Evolutionary conservation across 345 rosid species (phyloP).

Genomic region (Sapria himalayana): DNA sequence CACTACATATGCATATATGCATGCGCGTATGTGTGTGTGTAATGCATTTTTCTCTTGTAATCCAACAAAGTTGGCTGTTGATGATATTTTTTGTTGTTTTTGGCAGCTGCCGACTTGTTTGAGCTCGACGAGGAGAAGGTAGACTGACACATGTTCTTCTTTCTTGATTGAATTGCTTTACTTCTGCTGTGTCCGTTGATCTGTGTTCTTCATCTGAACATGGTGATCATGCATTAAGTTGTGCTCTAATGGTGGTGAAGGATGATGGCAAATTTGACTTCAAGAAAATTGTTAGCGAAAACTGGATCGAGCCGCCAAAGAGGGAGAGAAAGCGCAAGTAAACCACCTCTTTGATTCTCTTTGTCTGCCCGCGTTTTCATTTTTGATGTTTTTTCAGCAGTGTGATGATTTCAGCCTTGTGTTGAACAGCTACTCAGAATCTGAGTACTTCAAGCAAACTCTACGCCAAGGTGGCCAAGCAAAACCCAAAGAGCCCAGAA

Average conservation of each 20-base stretch:
- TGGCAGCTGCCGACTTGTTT: conserved; percentile 73
- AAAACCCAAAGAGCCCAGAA: conserved; percentile 90
- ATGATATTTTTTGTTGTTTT: too few species aligned
- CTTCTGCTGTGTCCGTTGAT: not conserved
- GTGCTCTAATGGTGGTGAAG: conserved; percentile 19
- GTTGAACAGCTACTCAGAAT: conserved; percentile 64
- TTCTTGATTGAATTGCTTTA: not conserved
- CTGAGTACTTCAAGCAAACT: conserved; percentile 91
- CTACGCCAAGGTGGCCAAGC: conserved; percentile 88
- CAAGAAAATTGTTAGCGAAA: conserved; percentile 82
- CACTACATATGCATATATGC: too few species aligned
- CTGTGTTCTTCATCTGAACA: not conserved
- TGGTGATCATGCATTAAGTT: not conserved
- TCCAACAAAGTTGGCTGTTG: too few species aligned
- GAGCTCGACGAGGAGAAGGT: conserved; percentile 91
- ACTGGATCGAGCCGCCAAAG: conserved; percentile 95
- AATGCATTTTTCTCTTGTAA: too few species aligned
- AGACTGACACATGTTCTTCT: not conserved
- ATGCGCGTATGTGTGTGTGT: too few species aligned
- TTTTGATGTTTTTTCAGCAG: not conserved
- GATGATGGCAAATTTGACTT: conserved; percentile 89
- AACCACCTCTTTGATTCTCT: conserved; percentile 3
- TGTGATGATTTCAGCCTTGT: not conserved
- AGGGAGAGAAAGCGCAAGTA: conserved; percentile 99
- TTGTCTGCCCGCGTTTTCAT: not conserved